Percentiles rank a stretch among this genome's conserved stretches.
Evolutionary conservation across 208 protist species (phyloP).

Genomic region (Tritrichomonas musculus): DNA sequence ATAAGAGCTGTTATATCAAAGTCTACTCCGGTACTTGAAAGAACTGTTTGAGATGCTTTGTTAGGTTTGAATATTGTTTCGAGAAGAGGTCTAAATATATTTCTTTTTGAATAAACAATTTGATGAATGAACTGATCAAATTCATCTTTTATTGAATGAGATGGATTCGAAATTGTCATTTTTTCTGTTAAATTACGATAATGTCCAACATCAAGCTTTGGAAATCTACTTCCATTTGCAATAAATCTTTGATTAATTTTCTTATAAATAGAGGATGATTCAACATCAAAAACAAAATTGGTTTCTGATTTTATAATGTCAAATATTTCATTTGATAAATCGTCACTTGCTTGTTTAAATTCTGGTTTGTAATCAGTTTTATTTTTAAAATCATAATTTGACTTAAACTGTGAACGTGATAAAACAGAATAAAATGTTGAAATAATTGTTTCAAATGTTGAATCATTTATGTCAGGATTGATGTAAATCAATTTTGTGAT

Average conservation of each 20-base stretch:
- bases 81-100: background rate
- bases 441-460: too few relatives aligned
- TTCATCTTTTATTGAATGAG: background rate
- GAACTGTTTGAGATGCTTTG: background rate
- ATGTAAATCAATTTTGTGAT: background rate
- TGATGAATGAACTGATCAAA: background rate
- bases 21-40: background rate
- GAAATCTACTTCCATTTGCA: background rate
- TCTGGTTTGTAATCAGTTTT: background rate
- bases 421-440: too few relatives aligned
- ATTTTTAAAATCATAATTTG: too few relatives aligned
- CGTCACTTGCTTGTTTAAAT: background rate
- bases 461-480: too few relatives aligned
- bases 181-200: background rate
- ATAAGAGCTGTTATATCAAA: background rate
- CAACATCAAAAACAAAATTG: too few relatives aligned
- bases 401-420: too few relatives aligned
- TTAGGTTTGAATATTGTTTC: background rate
- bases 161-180: background rate
- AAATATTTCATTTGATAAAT: too few relatives aligned
- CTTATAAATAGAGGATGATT: too few relatives aligned
- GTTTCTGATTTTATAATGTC: too few relatives aligned
- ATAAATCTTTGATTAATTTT: background rate
- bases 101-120: background rate
- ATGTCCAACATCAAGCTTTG: background rate